These are phyloP conservation scores for Paramecium octaurelia DNA, from an alignment of 73 alveolate genomes.

Conservation along the genomic window DNA sequence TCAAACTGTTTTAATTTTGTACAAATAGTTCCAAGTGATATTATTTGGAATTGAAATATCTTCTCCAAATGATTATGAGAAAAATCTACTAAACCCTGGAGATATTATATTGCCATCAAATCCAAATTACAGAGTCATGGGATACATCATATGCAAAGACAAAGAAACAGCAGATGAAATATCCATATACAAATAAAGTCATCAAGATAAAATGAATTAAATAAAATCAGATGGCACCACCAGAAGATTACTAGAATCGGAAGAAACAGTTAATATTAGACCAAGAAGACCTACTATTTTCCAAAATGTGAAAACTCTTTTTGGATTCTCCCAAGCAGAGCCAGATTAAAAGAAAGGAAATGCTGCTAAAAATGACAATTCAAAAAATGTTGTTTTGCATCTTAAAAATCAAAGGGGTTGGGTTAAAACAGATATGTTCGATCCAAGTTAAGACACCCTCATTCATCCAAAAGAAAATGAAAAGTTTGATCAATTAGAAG, in stretches of 20 bases:
- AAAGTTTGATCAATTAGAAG: constrained; percentile 10
- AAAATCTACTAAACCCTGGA: constrained; percentile 87
- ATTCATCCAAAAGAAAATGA: not conserved
- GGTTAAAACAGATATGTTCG: not conserved
- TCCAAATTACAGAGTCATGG: constrained; percentile 57
- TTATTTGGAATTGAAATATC: constrained; percentile 91
- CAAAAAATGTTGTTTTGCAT: not conserved
- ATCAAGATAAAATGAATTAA: not conserved
- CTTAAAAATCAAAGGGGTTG: not conserved
- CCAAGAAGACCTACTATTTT: not conserved
- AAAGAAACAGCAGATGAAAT: constrained; percentile 75
- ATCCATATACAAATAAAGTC: not conserved
- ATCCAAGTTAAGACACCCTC: constrained; percentile 2
- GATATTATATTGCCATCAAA: constrained; percentile 72
- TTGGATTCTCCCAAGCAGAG: not conserved
- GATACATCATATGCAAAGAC: constrained; percentile 77
- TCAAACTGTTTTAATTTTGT: constrained; percentile 77
- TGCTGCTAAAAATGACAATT: not conserved
- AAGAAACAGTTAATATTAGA: not conserved
- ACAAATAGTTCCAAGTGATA: constrained; percentile 77
- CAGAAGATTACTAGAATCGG: not conserved
- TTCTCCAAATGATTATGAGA: constrained; percentile 68
- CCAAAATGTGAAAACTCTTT: not conserved
- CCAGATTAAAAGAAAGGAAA: not conserved
- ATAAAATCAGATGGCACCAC: constrained; percentile 14